Evolutionary conservation across 345 rosid genomes (phyloP), one percentile per base, ranked within the genome.

Genomic region (Mercurialis annua): DNA sequence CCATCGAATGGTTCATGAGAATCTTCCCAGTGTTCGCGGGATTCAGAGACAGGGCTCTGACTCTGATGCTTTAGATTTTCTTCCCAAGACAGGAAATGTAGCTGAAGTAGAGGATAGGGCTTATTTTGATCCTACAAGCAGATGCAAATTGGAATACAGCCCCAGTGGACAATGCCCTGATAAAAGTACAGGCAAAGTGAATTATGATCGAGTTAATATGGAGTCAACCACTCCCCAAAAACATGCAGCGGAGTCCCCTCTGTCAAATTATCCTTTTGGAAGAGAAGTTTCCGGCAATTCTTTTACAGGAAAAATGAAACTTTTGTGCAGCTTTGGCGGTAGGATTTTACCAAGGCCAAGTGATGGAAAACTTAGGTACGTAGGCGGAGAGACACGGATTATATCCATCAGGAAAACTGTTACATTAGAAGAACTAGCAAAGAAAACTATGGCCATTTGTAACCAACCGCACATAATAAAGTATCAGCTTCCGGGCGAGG

Each of bases 401-500:
- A 77, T 93, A 71, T 86, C 92, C 21, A 79, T 90, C 26, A 73
- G 86, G 46, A 84, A 80, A 68, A 64, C 74, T 62, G 69, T 82
- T 52, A 77, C 85, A 0, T 84, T 83, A 81, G 81, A 77, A 2
- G 96, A 90, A 51, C 76, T 93, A 59, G 78, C 84, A 67, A 80
- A 63, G 75, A 93, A 88, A 77, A 89, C 92, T 53, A 67, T 71
- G 10, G 90, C 76, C 55, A 72, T 93, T 71, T 86, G 88, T 67
- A 84, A 74, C 64, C 89, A 87, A 29, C 80, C 88, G 14, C 96
- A 90, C 69, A 83, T 84, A 9, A 85, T 93, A 78, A 93, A 82
- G 79, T 93, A 90, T 73, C 98, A 93, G 62, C 94, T 93, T 62
- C 98, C 98, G 0, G 93, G 87, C 3, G 96, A 92, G 84, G 98